These are phyloP conservation scores for Magnusiomyces tetraspermus DNA, from an alignment of 1,139 yeast genomes.

Conservation along the genomic window DNA sequence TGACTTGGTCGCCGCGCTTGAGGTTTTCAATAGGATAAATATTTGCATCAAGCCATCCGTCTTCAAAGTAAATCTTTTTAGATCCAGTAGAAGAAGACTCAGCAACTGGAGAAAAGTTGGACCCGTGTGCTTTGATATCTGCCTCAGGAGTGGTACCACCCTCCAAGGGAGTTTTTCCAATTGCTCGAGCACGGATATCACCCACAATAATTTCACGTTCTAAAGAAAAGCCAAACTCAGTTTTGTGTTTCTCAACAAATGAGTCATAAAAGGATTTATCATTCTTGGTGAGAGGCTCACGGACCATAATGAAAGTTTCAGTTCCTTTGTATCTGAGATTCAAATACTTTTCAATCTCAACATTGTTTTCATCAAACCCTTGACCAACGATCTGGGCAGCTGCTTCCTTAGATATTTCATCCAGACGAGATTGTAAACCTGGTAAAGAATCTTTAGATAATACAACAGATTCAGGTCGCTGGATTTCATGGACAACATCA, in stretches of 20 bases:
- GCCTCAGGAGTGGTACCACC: constrained; percentile 18
- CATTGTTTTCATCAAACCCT: constrained; percentile 37
- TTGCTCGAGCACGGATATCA: constrained; percentile 67
- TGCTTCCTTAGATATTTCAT: constrained; percentile 31
- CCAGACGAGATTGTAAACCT: constrained; percentile 33
- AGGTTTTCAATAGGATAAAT: constrained; percentile 46
- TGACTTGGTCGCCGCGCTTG: constrained; percentile 42
- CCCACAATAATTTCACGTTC: constrained; percentile 62
- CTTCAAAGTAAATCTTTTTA: constrained; percentile 38
- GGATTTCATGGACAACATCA: constrained; percentile 49
- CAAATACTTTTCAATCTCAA: constrained; percentile 50
- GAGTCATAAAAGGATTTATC: constrained; percentile 27
- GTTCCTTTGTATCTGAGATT: constrained; percentile 82
- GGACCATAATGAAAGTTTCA: constrained; percentile 71
- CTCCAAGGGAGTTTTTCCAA: constrained; percentile 37
- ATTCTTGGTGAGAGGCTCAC: constrained; percentile 30
- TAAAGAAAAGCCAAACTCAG: constrained; percentile 63
- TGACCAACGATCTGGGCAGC: constrained; percentile 35
- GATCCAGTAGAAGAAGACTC: constrained; percentile 19
- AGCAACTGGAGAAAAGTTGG: constrained; percentile 8
- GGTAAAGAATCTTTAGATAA: constrained; percentile 30
- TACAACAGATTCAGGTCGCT: constrained; percentile 40
- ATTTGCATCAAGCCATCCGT: constrained; percentile 40
- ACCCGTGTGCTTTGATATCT: constrained; percentile 9
- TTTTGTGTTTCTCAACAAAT: constrained; percentile 45